Base-by-base conservation (phyloP, 345 rosid species). In the Salix brachista region DNA sequence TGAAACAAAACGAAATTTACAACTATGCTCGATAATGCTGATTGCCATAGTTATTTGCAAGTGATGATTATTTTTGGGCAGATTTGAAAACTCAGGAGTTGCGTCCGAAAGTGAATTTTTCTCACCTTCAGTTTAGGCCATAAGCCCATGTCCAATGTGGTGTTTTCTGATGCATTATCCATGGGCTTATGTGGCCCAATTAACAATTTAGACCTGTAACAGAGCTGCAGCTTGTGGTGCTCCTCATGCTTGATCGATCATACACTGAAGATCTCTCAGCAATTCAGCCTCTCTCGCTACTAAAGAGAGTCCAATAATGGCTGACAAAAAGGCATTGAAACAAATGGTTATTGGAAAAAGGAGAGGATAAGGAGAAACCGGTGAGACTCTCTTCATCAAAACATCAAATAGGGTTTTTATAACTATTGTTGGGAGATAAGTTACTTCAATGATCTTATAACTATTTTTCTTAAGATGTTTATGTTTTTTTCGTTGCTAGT, bases 331-430 rank as follows among this genome's bases (percentile, higher is more conserved):
- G 71, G 61, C 9, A 21, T 42, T 19, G 34, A 56, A 37, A 8
- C 32, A 44, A 30, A 41, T 34, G 32, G 32, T 30, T 36, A n/a
- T 36, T 56, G 23, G 54, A 65, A 7, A 7, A 37, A 71, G 60
- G 50, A 65, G 75, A 69, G 19, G 61, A 69, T 48, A 46, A 67
- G 61, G 81, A 46, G 68, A 86, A 80, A 66, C 80, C 88, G 89
- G 80, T 84, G 48, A 75, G 72, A 8, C 82, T 32, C 4, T 32
- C 34, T 32, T 32, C 34, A 32, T 32, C 34, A 32, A 32, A 32
- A 32, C 5, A 32, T 32, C 34, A 32, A 32, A 32, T 32, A 32
- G 34, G 34, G 5, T 32, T 30, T 0, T 30, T 30, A 30, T 30
- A 30, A 30, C 4, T 30, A 30, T 30, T 30, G 32, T 4, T 32